Evolutionary conservation across 2,329 filamentous ascomycete species (phyloP), one percentile per base, ranked within the genome.

Genomic region (Periconia sp.): DNA sequence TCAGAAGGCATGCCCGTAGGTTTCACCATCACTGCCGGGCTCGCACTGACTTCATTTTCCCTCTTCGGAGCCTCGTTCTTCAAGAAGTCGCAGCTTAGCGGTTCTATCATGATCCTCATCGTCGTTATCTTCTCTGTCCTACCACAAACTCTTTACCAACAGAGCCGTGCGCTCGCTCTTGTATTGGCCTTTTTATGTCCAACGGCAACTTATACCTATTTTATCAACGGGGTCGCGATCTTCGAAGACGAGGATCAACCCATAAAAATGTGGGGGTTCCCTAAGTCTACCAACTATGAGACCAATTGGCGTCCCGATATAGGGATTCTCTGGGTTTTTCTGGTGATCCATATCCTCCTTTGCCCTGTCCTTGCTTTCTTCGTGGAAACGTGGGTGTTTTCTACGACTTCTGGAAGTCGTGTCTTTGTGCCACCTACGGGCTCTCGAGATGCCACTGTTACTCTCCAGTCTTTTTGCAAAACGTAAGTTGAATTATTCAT

Each of bases 181-280:
- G 77, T 90, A 2, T 78, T 96, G 13, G 88, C 88, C 55, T 69
- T 95, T 13, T 73, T 97, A 0, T 97, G 97, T 68, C 84, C 91
- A 0, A 90, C 92, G 0, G 95, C 92, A 79, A 92, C 91, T 63
- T 96, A 91, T 66, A 88, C 93, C 13, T 92, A 87, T 69, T 94
- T 93, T 68, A 86, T 89, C 17, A 85, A 89, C 17, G 82, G 87
- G 57, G 82, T 92, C 72, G 90, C 92, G 13, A 85, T 89, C 41
- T 96, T 85, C 70, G 90, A 97, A 73, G 79, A 81, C 56, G 69
- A 85, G 51, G 77, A 84, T 17, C 65, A 78, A 40, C 76, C 83
- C 0, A 83, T 87, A 0, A 83, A 90, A 56, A 76, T 96, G 2
- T 65, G 82, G 5, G 71, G 84, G 41, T 76, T 6, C 33, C 33